Conservation (phyloP, 2,329 filamentous ascomycete species). For the Bipolaris victoriae region DNA sequence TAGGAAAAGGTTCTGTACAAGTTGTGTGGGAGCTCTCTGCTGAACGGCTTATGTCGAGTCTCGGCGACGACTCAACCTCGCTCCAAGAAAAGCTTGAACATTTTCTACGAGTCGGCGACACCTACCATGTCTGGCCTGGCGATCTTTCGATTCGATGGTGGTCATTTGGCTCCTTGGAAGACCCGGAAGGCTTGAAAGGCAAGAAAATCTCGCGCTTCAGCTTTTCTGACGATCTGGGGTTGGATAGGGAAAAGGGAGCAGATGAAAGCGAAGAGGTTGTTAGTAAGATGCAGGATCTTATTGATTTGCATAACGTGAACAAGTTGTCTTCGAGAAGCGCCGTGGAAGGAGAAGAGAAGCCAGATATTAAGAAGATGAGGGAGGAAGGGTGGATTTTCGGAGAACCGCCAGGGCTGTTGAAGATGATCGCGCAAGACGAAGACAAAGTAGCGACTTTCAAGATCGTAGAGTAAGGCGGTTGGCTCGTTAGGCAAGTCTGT, state of each 20-base stretch:
- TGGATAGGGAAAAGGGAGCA: conserved; percentile 11
- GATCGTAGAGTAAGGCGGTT: conserved; percentile 5
- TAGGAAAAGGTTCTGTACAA: conserved; percentile 14
- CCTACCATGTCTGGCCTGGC: conserved; percentile 14
- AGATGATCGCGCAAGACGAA: conserved; percentile 10
- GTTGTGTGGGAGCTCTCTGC: conserved; percentile 14
- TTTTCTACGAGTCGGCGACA: conserved; percentile 17
- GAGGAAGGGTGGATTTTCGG: conserved; percentile 8
- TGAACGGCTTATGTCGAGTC: conserved; percentile 13
- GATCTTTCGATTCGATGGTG: conserved; percentile 17
- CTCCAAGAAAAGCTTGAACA: conserved; percentile 16
- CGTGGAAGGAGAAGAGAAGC: conserved; percentile 9
- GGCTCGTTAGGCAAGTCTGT: conserved; percentile 6
- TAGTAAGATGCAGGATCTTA: conserved; percentile 7
- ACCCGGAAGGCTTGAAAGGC: conserved; percentile 14
- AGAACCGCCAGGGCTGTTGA: conserved; percentile 10
- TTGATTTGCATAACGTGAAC: conserved; percentile 9
- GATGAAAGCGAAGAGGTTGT: conserved; percentile 10
- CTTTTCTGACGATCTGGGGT: conserved; percentile 13
- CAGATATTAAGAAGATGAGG: conserved; percentile 9
- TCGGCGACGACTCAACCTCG: conserved; percentile 12
- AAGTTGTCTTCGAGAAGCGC: conserved; percentile 8
- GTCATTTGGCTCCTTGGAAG: conserved; percentile 19
- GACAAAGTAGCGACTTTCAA: conserved; percentile 10
- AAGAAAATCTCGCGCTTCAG: conserved; percentile 19